Base-by-base conservation (phyloP, 2,329 filamentous ascomycete genomes). In the Cercospora canescens region DNA sequence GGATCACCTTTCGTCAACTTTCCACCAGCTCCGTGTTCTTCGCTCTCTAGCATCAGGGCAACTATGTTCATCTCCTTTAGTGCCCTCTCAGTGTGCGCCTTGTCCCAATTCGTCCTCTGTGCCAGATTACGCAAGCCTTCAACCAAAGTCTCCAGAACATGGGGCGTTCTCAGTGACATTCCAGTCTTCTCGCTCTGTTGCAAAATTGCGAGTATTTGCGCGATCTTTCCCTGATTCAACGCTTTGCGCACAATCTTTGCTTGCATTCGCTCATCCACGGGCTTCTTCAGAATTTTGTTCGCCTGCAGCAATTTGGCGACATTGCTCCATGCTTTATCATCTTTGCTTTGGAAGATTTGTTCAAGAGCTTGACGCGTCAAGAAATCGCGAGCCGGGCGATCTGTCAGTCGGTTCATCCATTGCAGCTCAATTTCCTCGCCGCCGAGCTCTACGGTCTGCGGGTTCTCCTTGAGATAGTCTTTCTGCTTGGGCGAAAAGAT, bases 381-480 rank as follows among this genome's bases (percentile, higher is more conserved):
- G 11, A 66, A 64, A 5, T 64, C 62, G 8, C 72, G 72, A 34
- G 64, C 68, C 1, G 78, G 77, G 48, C 78, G 73, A 16, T 78
- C 75, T 2, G 50, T 72, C 6, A 64, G 54, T 16, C 72, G 70
- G 63, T 79, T 69, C 7, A 81, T 70, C 63, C 76, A 78, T 62
- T 73, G 59, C 1, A 80, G 72, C 2, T 73, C 67, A 21, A 79
- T 71, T n/a, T 80, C 78, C 61, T 81, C 77, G 18, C 73, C 74
- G 68, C 80, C 81, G 28, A 84, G 69, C 1, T 76, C 77, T 41
- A 80, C 78, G 34, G 79, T 78, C 39, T 80, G 76, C 34, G 81
- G 81, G 63, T 82, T 77, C 64, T 78, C 78, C 57, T 79, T 74
- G 37, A 84, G 78, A 41, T 77, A 76, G 52, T 79, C 72, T n/a